Evolutionary conservation across 495 filamentous ascomycete species (phyloP).

Genomic region (Daldinia vernicosa): DNA sequence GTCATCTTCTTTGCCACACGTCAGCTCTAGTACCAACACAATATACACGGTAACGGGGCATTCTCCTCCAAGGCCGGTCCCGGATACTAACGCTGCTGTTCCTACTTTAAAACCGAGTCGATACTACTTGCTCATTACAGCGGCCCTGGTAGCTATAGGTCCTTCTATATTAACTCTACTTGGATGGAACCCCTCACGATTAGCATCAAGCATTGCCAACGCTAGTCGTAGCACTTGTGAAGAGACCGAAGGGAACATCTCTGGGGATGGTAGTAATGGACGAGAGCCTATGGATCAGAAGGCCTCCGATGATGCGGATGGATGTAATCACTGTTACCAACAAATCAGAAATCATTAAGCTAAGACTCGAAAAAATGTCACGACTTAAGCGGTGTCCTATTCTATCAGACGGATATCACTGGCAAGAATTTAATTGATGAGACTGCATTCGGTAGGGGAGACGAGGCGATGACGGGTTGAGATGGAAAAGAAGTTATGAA

Average conservation of each 20-base stretch:
- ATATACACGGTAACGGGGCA: conserved; percentile 22
- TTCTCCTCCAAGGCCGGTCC: conserved; percentile 20
- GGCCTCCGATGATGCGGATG: not conserved
- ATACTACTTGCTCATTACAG: conserved; percentile 3
- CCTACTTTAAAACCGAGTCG: not conserved
- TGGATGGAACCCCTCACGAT: not conserved
- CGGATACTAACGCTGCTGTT: conserved; percentile 11
- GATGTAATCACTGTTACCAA: not conserved
- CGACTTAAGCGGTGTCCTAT: too few relatives aligned
- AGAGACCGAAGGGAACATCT: not conserved
- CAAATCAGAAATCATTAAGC: not conserved
- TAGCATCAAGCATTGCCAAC: not conserved
- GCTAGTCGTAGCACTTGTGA: not conserved
- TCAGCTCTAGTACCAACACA: conserved; percentile 1
- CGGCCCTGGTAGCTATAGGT: not conserved
- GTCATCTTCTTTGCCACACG: conserved; percentile 7
- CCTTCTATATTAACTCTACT: not conserved
- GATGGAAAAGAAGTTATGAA: not conserved
- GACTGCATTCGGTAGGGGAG: conserved; percentile 7
- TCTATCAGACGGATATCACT: not conserved
- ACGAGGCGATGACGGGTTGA: not conserved
- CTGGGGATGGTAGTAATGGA: not conserved
- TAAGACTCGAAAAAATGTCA: not conserved
- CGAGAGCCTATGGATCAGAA: not conserved
- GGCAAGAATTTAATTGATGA: not conserved